Evolutionary conservation across 164 flowering plant genomes (phyloP).

Genomic region (Taxillus chinensis): DNA sequence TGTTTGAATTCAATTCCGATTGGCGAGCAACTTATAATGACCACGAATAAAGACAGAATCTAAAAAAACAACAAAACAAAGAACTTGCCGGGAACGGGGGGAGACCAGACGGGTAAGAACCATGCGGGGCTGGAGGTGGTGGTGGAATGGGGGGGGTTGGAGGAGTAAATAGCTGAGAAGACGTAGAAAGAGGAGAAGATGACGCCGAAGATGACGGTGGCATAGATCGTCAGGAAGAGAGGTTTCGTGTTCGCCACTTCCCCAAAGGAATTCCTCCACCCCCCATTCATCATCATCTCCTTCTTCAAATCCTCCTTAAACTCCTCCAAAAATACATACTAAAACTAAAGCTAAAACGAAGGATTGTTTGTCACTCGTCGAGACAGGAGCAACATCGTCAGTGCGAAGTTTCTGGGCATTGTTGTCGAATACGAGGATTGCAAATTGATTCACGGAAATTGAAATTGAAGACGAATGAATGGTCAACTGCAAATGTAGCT

Average conservation of each 20-base stretch:
- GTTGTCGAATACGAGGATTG: too few relatives aligned
- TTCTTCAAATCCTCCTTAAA: background rate
- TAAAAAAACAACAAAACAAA: background rate
- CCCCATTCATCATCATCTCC: conserved; percentile 8
- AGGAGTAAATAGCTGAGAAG: conserved; percentile 57
- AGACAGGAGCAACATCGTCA: too few relatives aligned
- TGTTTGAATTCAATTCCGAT: too few relatives aligned
- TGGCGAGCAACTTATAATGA: too few relatives aligned
- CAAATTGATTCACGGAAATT: too few relatives aligned
- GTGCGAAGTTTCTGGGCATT: too few relatives aligned
- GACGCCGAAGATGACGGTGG: conserved; percentile 58
- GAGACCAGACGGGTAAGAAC: background rate
- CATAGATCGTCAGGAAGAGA: conserved; percentile 68
- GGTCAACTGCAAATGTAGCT: too few relatives aligned
- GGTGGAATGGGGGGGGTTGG: conserved; percentile 13
- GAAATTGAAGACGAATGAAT: too few relatives aligned
- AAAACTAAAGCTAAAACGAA: too few relatives aligned
- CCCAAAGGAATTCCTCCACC: conserved; percentile 24
- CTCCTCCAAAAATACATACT: background rate
- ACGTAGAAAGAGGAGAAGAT: conserved; percentile 66
- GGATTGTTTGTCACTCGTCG: too few relatives aligned
- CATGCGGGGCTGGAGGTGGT: conserved; percentile 7
- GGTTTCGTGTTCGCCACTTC: conserved; percentile 54
- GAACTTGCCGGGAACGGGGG: conserved; percentile 3
- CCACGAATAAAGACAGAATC: too few relatives aligned